phyloP scores from a whole-genome alignment of 768 basidiomycete genomes.

The Pleurotus platypus region DNA sequence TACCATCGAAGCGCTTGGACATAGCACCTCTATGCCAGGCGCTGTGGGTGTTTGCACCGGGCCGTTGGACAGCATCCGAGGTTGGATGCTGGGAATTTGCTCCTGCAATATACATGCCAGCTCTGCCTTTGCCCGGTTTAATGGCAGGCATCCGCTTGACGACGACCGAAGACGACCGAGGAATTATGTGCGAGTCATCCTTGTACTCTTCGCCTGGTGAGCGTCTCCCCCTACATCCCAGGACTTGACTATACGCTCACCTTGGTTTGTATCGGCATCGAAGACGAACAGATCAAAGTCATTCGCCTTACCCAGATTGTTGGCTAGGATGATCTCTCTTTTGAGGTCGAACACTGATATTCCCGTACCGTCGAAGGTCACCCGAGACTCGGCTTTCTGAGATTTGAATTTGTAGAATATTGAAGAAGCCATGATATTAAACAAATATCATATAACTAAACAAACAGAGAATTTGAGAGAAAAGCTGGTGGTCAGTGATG shows the following conservation, averaged over 20 bases:
- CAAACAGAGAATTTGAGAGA: slow-evolving; percentile 14
- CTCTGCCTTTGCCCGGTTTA: slow-evolving; percentile 80
- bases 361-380: slow-evolving; percentile 97
- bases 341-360: slow-evolving; percentile 99
- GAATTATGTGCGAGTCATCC: slow-evolving; percentile 89
- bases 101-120: slow-evolving; percentile 68
- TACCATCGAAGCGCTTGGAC: slow-evolving; percentile 88
- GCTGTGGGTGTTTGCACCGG: slow-evolving; percentile 25
- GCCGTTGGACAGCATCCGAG: slow-evolving; percentile 42
- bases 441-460: slow-evolving; percentile 39
- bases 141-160: slow-evolving; percentile 86
- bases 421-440: slow-evolving; percentile 72
- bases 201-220: slow-evolving; percentile 63
- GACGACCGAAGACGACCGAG: slow-evolving; percentile 91
- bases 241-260: slow-evolving; percentile 37
- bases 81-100: slow-evolving; percentile 37
- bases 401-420: slow-evolving; percentile 99
- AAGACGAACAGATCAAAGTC: slow-evolving; percentile 93
- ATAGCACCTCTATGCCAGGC: slow-evolving; percentile 73
- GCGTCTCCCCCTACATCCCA: background rate
- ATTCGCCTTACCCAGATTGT: slow-evolving; percentile 92
- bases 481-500: slow-evolving; percentile 5
- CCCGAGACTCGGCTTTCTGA: slow-evolving; percentile 88
- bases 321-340: slow-evolving; percentile 95
- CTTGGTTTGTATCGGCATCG: slow-evolving; percentile 86